Base-by-base conservation (phyloP, 805 yeast species). In the Geotrichum ghanense region DNA sequence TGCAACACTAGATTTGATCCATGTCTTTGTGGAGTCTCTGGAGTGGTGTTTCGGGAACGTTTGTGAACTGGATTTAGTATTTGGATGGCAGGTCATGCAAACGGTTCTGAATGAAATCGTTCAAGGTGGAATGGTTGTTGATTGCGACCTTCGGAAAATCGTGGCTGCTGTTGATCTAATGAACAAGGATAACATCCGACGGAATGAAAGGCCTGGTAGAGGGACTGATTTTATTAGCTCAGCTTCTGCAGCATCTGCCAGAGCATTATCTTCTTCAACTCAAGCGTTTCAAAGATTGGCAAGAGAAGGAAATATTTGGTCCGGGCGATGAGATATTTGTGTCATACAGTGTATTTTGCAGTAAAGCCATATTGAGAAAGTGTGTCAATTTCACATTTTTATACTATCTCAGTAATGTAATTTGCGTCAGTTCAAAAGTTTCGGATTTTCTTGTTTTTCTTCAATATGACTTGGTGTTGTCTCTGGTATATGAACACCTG, bases 81-180 rank as follows among this genome's bases (percentile, higher is more conserved):
- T 89, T 67, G 97, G 97, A 16, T 92, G 98, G 97, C 97, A 92
- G 65, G 94, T 88, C 3, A 68, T 90, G 25, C 94, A 90, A 61
- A 82, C 95, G 1, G 96, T 90, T 1, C 64, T 89, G 43, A 66
- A 59, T 56, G 97, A 92, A 57, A 83, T 92, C 26, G 81, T 92
- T 1, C 97, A 92, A 61, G 98, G 97, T 22, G 98, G 98, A 0
- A 82, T 92, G 94, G 98, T 92, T 6, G 84, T 92, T 31, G 98
- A 92, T 61, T 89, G 97, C 1, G 86, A 81, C 54, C 86, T 88
- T 19, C 59, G 68, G 22, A 77, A 82, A 50, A 88, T 92, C 27
- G 96, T 92, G 3, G 78, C 77, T 1, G 75, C 72, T 0, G 70
- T 67, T 2, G 70, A 68, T 46, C 64, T 63, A 26, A 66, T 66